These are phyloP conservation scores for Metarhizium guizhouense DNA, from an alignment of 2,329 filamentous ascomycete species.

Conservation along the genomic window DNA sequence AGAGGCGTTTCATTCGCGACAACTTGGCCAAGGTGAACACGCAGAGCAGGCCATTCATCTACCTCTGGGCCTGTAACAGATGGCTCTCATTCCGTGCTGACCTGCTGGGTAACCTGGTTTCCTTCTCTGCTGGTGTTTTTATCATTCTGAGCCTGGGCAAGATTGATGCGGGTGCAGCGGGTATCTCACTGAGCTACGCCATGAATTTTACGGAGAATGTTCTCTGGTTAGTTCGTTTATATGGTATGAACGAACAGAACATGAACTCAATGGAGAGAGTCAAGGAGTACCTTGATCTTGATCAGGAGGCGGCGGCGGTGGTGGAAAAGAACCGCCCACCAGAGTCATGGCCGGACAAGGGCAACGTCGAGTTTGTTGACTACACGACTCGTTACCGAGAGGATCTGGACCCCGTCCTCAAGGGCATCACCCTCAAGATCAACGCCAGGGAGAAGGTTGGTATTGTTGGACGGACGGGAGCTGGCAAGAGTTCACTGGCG, in stretches of 20 bases:
- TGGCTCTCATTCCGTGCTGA: slow-evolving; percentile 95
- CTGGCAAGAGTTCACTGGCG: slow-evolving; percentile 91
- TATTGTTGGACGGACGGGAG: slow-evolving; percentile 90
- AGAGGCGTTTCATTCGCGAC: slow-evolving; percentile 85
- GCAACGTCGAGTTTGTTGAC: slow-evolving; percentile 76
- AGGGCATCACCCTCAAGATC: slow-evolving; percentile 78
- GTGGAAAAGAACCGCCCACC: slow-evolving; percentile 72
- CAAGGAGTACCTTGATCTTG: slow-evolving; percentile 93
- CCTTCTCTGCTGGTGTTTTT: slow-evolving; percentile 89
- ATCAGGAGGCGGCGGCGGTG: slow-evolving; percentile 77
- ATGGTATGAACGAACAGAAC: slow-evolving; percentile 94
- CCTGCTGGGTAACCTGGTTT: slow-evolving; percentile 78
- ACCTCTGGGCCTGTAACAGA: slow-evolving; percentile 90
- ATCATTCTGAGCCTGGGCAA: slow-evolving; percentile 74
- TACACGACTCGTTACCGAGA: slow-evolving; percentile 85
- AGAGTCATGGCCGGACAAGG: slow-evolving; percentile 74
- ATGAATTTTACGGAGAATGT: slow-evolving; percentile 97
- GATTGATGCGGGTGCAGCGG: slow-evolving; percentile 85
- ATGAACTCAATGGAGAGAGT: slow-evolving; percentile 99
- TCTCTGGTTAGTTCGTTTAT: slow-evolving; percentile 89
- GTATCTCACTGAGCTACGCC: slow-evolving; percentile 89
- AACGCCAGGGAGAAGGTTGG: slow-evolving; percentile 84
- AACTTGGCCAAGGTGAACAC: slow-evolving; percentile 83
- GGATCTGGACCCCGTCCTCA: slow-evolving; percentile 81
- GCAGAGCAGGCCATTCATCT: slow-evolving; percentile 89